Evolutionary conservation across 2,329 filamentous ascomycete species (phyloP).

Genomic region (Tolypocladium nubicola): DNA sequence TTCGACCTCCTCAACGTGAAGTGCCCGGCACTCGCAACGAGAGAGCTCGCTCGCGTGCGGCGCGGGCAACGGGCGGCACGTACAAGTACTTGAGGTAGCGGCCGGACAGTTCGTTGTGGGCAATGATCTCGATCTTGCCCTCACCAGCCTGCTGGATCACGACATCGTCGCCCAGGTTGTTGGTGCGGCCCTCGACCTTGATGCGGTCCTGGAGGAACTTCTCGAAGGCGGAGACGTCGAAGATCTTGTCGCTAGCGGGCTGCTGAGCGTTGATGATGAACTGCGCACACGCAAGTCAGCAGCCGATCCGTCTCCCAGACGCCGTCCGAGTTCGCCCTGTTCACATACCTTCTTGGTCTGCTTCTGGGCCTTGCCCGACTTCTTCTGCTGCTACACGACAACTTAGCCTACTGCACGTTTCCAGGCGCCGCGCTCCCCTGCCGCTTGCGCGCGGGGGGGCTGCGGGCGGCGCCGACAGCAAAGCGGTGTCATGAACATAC

Average conservation of each 20-base stretch:
- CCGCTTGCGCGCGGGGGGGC: conserved; percentile 1
- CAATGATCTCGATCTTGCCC: conserved; percentile 95
- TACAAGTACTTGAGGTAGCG: conserved; percentile 99
- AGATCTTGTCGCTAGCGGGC: conserved; percentile 99
- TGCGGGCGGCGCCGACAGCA: conserved; percentile 63
- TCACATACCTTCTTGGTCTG: conserved; percentile 69
- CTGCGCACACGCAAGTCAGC: conserved; percentile 30
- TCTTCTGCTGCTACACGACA: conserved; percentile 49
- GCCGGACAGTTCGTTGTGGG: conserved; percentile 96
- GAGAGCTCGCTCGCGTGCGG: too few species aligned
- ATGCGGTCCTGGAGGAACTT: conserved; percentile 99
- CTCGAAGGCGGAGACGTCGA: conserved; percentile 96
- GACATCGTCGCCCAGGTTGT: conserved; percentile 92
- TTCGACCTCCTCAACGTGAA: not conserved
- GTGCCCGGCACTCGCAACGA: not conserved
- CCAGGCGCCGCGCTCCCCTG: conserved; percentile 6
- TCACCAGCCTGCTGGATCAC: conserved; percentile 84
- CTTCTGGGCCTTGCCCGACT: conserved; percentile 65
- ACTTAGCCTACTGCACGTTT: conserved; percentile 92
- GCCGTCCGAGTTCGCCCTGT: not conserved
- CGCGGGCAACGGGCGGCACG: conserved; percentile 23
- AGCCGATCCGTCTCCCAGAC: not conserved
- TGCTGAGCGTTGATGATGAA: conserved; percentile 99
- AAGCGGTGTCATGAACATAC: conserved; percentile 85
- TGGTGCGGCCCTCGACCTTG: conserved; percentile 98